These are phyloP conservation scores for Cyclotella choctawhatcheeana DNA, from an alignment of 108 stramenopile genomes.

Conservation along the genomic window DNA sequence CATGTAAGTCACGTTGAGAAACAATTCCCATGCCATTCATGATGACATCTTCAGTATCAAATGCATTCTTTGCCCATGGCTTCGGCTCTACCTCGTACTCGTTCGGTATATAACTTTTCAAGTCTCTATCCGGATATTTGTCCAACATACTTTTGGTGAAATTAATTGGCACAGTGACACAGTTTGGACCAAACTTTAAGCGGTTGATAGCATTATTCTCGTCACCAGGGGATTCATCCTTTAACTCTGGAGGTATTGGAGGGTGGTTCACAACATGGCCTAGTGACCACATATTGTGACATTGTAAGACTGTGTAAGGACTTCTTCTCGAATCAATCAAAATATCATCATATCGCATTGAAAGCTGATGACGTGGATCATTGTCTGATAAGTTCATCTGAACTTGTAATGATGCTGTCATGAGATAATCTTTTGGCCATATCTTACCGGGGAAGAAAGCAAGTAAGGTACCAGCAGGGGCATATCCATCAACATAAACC, in stretches of 20 bases:
- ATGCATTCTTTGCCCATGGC: slow-evolving; percentile 40
- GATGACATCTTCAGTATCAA: slow-evolving; percentile 59
- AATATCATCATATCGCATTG: slow-evolving; percentile 80
- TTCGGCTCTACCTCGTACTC: slow-evolving; percentile 74
- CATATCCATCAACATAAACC: slow-evolving; percentile 84
- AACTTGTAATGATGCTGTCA: slow-evolving; percentile 48
- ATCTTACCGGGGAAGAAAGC: slow-evolving; percentile 84
- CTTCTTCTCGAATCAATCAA: slow-evolving; percentile 79
- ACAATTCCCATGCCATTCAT: slow-evolving; percentile 87
- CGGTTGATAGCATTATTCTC: slow-evolving; percentile 5
- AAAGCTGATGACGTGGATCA: slow-evolving; percentile 72
- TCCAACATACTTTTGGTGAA: slow-evolving; percentile 66
- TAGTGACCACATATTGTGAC: slow-evolving; percentile 76
- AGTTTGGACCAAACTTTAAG: slow-evolving; percentile 51
- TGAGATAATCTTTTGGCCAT: slow-evolving; percentile 77
- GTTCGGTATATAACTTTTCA: slow-evolving; percentile 68
- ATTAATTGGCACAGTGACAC: slow-evolving; percentile 71
- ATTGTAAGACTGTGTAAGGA: slow-evolving; percentile 82
- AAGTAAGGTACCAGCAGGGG: slow-evolving; percentile 72
- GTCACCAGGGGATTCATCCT: not conserved
- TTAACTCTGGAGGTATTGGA: slow-evolving; percentile 32
- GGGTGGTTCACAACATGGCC: slow-evolving; percentile 90
- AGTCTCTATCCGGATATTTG: slow-evolving; percentile 12
- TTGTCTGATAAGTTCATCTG: slow-evolving; percentile 64
- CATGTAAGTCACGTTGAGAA: slow-evolving; percentile 63